These are phyloP conservation scores for Circinella minor DNA, from an alignment of 371 early-diverging fungal genomes.

Conservation along the genomic window DNA sequence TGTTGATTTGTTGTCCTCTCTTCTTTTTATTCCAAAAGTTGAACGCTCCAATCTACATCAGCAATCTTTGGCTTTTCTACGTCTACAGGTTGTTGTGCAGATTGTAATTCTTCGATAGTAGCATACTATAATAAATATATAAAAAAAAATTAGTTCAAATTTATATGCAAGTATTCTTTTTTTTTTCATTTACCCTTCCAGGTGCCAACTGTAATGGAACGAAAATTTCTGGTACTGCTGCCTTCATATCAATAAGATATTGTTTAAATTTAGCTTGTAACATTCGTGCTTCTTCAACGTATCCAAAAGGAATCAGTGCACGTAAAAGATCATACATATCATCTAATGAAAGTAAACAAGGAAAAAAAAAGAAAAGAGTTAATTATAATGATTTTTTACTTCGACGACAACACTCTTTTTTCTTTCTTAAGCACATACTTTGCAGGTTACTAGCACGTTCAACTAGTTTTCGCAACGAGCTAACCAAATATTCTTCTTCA, in stretches of 20 bases:
- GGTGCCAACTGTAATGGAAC: constrained; percentile 45
- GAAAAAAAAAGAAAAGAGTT: not conserved
- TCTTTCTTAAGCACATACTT: constrained; percentile 29
- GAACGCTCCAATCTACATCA: constrained; percentile 47
- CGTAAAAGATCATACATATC: constrained; percentile 46
- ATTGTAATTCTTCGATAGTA: constrained; percentile 45
- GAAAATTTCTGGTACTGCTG: constrained; percentile 42
- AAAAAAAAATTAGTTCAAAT: not conserved
- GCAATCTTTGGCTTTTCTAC: constrained; percentile 52
- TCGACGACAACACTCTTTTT: not conserved
- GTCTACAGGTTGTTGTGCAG: constrained; percentile 28
- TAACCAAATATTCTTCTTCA: constrained; percentile 90
- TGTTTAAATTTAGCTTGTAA: constrained; percentile 49
- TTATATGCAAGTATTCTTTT: not conserved
- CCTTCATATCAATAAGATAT: constrained; percentile 37
- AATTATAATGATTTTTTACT: not conserved
- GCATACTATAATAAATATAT: constrained; percentile 30
- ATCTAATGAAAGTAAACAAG: constrained; percentile 22
- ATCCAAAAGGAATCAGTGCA: constrained; percentile 50
- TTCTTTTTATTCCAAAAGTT: constrained; percentile 31
- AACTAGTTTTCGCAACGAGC: constrained; percentile 61
- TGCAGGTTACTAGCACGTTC: constrained; percentile 54
- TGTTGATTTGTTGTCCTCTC: not conserved
- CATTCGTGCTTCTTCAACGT: constrained; percentile 48
- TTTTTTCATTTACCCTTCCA: constrained; percentile 33